Evolutionary conservation across 768 basidiomycete species (phyloP).

Genomic region (Calvatia gigantea): DNA sequence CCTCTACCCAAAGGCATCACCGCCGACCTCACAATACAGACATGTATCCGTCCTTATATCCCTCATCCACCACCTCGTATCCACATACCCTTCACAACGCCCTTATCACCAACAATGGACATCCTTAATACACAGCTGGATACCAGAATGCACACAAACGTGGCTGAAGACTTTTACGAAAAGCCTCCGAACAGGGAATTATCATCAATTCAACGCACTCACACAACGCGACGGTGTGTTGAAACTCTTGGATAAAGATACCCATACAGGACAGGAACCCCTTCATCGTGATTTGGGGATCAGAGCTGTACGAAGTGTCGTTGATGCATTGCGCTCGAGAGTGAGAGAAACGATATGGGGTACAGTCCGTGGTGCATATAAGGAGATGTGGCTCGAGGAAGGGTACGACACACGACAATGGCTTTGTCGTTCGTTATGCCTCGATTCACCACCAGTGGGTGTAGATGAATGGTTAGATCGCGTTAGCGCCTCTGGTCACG

Average conservation of each 20-base stretch:
- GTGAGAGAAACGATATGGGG: conserved; percentile 55
- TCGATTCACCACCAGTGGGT: conserved; percentile 30
- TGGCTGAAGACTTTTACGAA: conserved; percentile 57
- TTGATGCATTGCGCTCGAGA: conserved; percentile 47
- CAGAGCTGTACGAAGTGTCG: conserved; percentile 40
- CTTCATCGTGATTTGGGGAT: conserved; percentile 20
- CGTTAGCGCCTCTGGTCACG: conserved; percentile 38
- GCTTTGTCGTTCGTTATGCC: conserved; percentile 46
- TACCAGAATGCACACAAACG: conserved; percentile 31
- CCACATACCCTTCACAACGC: conserved; percentile 63
- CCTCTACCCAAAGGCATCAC: conserved; percentile 33
- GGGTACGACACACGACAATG: conserved; percentile 39
- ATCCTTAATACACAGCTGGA: conserved; percentile 35
- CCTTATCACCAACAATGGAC: conserved; percentile 45
- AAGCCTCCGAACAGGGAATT: conserved; percentile 52
- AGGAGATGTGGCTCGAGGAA: conserved; percentile 49
- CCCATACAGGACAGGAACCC: not conserved
- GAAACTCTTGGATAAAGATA: conserved; percentile 18
- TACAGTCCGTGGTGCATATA: conserved; percentile 58
- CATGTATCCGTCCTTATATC: conserved; percentile 36
- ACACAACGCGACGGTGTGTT: conserved; percentile 27
- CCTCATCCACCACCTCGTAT: conserved; percentile 54
- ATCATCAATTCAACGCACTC: conserved; percentile 45
- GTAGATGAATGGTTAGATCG: conserved; percentile 46
- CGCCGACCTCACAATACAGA: conserved; percentile 19